Conservation (phyloP, 345 rosid species). For the Citrus mangshanensis region DNA sequence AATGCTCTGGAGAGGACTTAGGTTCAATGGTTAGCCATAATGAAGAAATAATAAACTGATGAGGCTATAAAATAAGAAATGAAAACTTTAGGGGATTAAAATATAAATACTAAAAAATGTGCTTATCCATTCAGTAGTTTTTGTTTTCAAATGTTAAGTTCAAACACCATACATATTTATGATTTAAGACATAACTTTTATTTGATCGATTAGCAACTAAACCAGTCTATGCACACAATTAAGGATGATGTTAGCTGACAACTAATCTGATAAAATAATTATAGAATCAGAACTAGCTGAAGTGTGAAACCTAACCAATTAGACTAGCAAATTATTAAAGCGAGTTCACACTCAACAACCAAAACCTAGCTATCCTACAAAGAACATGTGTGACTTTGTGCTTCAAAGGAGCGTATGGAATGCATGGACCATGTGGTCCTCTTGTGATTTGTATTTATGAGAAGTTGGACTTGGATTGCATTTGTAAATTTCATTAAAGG, state of each 20-base stretch:
- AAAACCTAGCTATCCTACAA: neutral
- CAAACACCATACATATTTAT: too few relatives aligned
- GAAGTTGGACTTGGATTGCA: neutral
- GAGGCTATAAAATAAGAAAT: neutral
- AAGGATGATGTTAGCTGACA: neutral
- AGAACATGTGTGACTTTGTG: neutral
- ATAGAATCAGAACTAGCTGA: neutral
- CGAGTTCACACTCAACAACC: constrained; percentile 20
- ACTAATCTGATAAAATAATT: neutral
- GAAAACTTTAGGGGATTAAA: too few relatives aligned
- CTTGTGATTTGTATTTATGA: neutral
- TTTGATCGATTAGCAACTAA: too few relatives aligned
- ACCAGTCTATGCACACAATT: neutral
- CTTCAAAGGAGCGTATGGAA: neutral
- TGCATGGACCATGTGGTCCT: neutral
- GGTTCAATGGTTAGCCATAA: too few relatives aligned
- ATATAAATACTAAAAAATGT: too few relatives aligned
- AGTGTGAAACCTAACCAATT: constrained; percentile 2
- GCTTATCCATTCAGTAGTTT: too few relatives aligned
- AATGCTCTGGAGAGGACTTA: too few relatives aligned
- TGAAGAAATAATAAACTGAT: too few relatives aligned
- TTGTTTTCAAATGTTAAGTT: too few relatives aligned
- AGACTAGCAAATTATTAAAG: neutral
- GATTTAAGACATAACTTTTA: too few relatives aligned
- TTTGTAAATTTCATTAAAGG: neutral